Percentiles rank a stretch among this genome's conserved stretches.
These are phyloP conservation scores for Cornus controversa DNA, from an alignment of 148 eudicot genomes.

Conservation along the genomic window DNA sequence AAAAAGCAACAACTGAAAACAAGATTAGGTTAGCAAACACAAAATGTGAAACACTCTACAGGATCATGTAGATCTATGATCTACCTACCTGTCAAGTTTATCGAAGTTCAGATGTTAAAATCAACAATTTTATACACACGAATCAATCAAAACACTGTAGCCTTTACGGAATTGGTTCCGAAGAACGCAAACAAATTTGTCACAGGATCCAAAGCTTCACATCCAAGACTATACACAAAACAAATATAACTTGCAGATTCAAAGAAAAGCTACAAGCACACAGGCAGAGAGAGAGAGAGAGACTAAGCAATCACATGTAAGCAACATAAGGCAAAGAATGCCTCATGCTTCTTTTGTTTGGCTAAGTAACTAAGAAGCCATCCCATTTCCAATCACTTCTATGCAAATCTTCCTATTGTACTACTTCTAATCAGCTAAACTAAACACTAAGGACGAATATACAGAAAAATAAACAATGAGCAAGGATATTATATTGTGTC, in stretches of 20 bases:
- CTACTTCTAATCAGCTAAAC: neutral
- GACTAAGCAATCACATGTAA: too few relatives aligned
- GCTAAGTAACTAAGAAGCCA: neutral
- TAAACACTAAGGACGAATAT: neutral
- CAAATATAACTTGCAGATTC: neutral
- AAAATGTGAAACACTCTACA: too few relatives aligned
- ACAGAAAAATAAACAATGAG: conserved; percentile 2
- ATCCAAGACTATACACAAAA: too few relatives aligned
- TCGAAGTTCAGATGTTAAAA: too few relatives aligned
- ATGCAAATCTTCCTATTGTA: neutral
- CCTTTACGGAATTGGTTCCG: neutral
- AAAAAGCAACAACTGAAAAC: too few relatives aligned
- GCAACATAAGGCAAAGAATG: too few relatives aligned
- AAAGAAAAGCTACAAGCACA: neutral
- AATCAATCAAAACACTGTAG: too few relatives aligned
- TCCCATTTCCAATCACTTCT: neutral
- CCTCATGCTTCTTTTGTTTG: neutral
- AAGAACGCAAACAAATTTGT: neutral
- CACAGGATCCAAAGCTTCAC: neutral
- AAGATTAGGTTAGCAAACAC: too few relatives aligned
- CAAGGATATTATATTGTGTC: neutral
- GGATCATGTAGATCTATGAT: too few relatives aligned
- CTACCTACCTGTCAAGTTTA: too few relatives aligned
- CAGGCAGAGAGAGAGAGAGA: neutral
- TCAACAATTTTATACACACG: too few relatives aligned